phyloP scores from a whole-genome alignment of 768 basidiomycete genomes.

The Kwoniella sp. region DNA sequence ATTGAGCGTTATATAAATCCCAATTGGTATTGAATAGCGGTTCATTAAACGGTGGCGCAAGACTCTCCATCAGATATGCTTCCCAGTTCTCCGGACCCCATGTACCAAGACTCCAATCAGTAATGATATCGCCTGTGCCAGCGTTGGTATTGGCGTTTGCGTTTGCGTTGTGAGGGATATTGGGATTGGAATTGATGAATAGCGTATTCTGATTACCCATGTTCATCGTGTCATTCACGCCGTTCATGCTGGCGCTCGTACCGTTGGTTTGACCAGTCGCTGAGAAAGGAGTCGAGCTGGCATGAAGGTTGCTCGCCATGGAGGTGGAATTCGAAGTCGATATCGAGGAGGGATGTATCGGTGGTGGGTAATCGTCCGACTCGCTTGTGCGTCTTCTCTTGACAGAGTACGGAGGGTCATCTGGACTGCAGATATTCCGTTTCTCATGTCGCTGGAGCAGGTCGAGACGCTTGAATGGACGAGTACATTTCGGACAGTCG shows the following conservation, averaged over 20 bases:
- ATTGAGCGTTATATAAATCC: slow-evolving; percentile 7
- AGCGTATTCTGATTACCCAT: not conserved
- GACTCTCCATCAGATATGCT: slow-evolving; percentile 17
- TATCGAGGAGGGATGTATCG: not conserved
- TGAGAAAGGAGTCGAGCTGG: not conserved
- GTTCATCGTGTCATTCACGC: not conserved
- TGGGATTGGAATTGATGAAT: too few relatives aligned
- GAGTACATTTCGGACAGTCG: slow-evolving; percentile 31
- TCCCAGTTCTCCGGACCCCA: slow-evolving; percentile 33
- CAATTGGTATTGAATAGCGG: slow-evolving; percentile 24
- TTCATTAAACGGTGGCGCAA: slow-evolving; percentile 30
- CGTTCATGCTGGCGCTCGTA: not conserved
- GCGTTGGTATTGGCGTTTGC: not conserved
- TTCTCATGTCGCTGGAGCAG: slow-evolving; percentile 43
- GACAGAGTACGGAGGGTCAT: slow-evolving; percentile 2
- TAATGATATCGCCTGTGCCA: slow-evolving; percentile 7
- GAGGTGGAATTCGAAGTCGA: not conserved
- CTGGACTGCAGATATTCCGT: slow-evolving; percentile 32
- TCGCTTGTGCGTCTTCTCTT: slow-evolving; percentile 17
- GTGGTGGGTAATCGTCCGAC: not conserved
- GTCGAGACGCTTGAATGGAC: slow-evolving; percentile 44
- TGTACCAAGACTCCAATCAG: slow-evolving; percentile 15
- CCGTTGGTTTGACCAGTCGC: not conserved
- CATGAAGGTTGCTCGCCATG: not conserved
- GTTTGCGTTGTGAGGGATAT: not conserved